A percentile compares a stretch with the other conserved stretches of the same genome.
phyloP scores from a whole-genome alignment of 208 protist species.

The Acanthamoeba castellanii region DNA sequence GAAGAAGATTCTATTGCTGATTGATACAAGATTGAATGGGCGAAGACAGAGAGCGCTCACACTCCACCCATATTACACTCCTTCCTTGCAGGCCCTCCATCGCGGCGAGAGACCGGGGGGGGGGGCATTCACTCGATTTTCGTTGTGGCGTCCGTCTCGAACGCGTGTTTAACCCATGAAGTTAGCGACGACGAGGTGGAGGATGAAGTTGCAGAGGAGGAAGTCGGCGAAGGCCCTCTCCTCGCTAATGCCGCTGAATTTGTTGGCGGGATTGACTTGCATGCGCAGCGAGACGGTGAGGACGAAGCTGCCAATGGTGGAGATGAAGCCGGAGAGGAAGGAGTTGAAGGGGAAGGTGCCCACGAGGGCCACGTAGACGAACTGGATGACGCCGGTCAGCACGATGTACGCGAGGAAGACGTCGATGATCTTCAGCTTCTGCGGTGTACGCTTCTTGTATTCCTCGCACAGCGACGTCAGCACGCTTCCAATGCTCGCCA shows the following conservation, averaged over 20 bases:
- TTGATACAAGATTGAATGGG: neutral
- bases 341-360: conserved; percentile 87
- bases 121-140: neutral
- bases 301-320: conserved; percentile 84
- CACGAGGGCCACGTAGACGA: conserved; percentile 82
- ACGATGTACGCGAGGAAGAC: conserved; percentile 82
- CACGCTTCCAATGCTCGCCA: conserved; percentile 2
- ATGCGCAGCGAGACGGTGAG: conserved; percentile 82
- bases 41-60: neutral
- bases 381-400: conserved; percentile 84
- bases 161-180: conserved; percentile 81
- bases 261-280: conserved; percentile 83
- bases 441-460: conserved; percentile 75
- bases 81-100: neutral
- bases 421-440: conserved; percentile 86
- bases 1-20: neutral
- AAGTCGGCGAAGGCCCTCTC: conserved; percentile 85
- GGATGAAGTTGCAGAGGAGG: conserved; percentile 80
- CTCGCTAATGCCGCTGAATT: conserved; percentile 75
- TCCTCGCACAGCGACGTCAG: conserved; percentile 31
- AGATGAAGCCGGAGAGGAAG: conserved; percentile 86
- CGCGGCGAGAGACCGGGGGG: neutral
- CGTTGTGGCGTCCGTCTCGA: neutral
- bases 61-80: neutral
- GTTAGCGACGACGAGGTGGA: conserved; percentile 84